Conservation (phyloP, 1,284 basidiomycete genomes). For the Tilletia walkeri region DNA sequence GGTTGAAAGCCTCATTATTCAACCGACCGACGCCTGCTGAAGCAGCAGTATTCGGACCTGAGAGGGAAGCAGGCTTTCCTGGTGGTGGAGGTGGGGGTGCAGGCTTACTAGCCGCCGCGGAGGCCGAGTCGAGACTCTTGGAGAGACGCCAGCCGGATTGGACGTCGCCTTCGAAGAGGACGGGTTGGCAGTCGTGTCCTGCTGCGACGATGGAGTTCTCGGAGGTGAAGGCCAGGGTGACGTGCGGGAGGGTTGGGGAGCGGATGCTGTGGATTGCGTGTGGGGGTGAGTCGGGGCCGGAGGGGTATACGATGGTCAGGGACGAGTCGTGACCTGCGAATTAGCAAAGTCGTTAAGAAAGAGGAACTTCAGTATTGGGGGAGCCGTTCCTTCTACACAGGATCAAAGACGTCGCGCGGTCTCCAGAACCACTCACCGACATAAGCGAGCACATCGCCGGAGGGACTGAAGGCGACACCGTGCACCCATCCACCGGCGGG, state of each 20-base stretch:
- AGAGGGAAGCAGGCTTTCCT: constrained; percentile 29
- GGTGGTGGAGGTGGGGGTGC: constrained; percentile 52
- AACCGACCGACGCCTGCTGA: constrained; percentile 70
- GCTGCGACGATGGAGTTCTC: constrained; percentile 73
- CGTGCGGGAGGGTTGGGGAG: constrained; percentile 50
- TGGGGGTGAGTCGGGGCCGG: constrained; percentile 44
- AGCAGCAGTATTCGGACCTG: constrained; percentile 32
- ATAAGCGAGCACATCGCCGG: constrained; percentile 87
- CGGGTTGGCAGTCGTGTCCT: constrained; percentile 95
- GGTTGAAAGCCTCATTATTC: constrained; percentile 90
- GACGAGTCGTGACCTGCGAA: constrained; percentile 43
- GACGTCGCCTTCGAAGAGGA: constrained; percentile 58
- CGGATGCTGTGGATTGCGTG: constrained; percentile 49
- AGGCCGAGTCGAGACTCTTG: constrained; percentile 46
- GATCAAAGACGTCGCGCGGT: not conserved
- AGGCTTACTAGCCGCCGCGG: constrained; percentile 35
- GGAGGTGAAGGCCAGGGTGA: constrained; percentile 67
- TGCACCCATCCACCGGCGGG: constrained; percentile 96
- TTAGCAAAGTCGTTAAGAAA: too few species aligned
- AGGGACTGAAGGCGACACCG: constrained; percentile 89
- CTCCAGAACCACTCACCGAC: constrained; percentile 65
- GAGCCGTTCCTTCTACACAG: not conserved
- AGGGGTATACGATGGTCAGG: constrained; percentile 51
- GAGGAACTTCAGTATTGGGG: too few species aligned
- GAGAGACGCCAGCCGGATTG: constrained; percentile 42